These are phyloP conservation scores for Yamadazyma jaroonii DNA, from an alignment of 1,139 yeast species.

Conservation along the genomic window DNA sequence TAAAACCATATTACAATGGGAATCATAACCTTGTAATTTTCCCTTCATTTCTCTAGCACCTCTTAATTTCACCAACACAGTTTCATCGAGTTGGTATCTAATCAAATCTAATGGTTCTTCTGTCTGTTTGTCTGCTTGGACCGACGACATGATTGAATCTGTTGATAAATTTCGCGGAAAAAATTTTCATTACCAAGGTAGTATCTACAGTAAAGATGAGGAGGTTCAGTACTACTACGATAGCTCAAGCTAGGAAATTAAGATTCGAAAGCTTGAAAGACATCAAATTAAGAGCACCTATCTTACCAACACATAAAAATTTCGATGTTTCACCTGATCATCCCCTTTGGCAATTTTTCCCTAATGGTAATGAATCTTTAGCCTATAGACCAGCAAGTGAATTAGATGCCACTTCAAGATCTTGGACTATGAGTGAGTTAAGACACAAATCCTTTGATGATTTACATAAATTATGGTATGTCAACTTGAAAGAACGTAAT, in stretches of 20 bases:
- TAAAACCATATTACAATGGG: conserved; percentile 93
- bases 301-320: conserved; percentile 75
- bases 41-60: conserved; percentile 97
- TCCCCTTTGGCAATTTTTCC: conserved; percentile 94
- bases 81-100: conserved; percentile 83
- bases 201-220: not conserved
- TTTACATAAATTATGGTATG: conserved; percentile 87
- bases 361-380: conserved; percentile 43
- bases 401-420: conserved; percentile 57
- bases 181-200: conserved; percentile 4
- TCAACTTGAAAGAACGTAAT: conserved; percentile 81
- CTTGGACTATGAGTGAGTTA: conserved; percentile 87
- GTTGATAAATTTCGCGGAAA: conserved; percentile 4
- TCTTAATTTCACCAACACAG: conserved; percentile 83
- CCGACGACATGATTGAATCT: conserved; percentile 33
- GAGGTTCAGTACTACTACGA: conserved; percentile 1
- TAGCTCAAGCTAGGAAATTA: conserved; percentile 12
- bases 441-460: conserved; percentile 92
- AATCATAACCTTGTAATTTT: conserved; percentile 88
- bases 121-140: conserved; percentile 33
- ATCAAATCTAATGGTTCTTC: conserved; percentile 82
- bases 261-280: conserved; percentile 25
- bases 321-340: conserved; percentile 78
- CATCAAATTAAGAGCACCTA: conserved; percentile 70
- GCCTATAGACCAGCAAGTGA: conserved; percentile 61